Evolutionary conservation across 2,329 filamentous ascomycete genomes (phyloP).

Genomic region (Fusarium sp.): DNA sequence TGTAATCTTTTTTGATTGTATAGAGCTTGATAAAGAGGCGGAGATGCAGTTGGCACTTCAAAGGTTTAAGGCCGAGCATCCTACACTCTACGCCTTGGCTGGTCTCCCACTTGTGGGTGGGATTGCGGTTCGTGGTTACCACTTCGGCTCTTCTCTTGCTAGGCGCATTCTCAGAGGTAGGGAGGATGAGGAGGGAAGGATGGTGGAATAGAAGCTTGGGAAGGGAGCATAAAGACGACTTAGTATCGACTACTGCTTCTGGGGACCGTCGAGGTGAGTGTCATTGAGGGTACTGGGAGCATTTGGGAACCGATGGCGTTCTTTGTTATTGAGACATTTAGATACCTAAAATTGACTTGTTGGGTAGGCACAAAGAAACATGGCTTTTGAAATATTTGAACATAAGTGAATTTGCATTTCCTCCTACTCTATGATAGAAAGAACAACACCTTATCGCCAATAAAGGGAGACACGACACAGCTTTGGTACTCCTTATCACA

Average conservation of each 20-base stretch:
- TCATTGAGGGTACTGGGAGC: background rate
- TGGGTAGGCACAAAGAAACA: background rate
- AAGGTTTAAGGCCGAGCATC: background rate
- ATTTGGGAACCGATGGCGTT: background rate
- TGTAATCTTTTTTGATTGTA: background rate
- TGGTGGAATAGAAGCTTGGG: too few species aligned
- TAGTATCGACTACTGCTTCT: rapidly evolving
- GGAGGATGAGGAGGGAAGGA: too few species aligned
- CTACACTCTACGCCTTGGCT: background rate
- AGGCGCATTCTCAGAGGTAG: background rate
- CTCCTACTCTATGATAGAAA: too few species aligned
- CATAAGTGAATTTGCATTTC: background rate
- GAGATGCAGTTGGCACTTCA: background rate
- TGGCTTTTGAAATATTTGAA: background rate
- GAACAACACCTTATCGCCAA: background rate
- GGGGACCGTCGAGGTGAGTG: too few species aligned
- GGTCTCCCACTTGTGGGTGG: background rate
- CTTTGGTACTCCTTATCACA: background rate
- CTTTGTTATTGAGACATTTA: background rate
- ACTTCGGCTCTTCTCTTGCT: background rate
- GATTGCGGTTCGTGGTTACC: background rate
- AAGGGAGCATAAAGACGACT: too few species aligned
- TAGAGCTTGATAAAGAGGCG: background rate
- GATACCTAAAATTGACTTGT: too few species aligned
- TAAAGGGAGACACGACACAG: background rate